A percentile compares a stretch with the other conserved stretches of the same genome.
These are phyloP conservation scores for Globisporangium iwayamae DNA, from an alignment of 352 stramenopile genomes.

Conservation along the genomic window DNA sequence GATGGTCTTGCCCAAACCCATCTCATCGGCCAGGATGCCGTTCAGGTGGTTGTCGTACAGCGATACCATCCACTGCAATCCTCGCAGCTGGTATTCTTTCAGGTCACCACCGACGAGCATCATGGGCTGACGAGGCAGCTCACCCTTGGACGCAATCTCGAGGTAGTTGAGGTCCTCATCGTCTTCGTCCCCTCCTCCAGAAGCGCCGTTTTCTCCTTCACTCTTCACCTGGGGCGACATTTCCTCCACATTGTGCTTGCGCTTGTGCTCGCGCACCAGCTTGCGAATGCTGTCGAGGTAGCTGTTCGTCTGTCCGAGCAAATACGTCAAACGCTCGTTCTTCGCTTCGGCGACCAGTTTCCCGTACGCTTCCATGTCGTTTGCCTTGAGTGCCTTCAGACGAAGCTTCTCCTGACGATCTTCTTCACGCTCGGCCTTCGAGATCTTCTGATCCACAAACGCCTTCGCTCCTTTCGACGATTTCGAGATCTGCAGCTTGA, in stretches of 20 bases:
- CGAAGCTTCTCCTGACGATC: conserved; percentile 85
- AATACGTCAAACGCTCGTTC: conserved; percentile 96
- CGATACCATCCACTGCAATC: conserved; percentile 99
- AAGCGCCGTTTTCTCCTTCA: conserved; percentile 13
- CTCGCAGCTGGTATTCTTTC: conserved; percentile 98
- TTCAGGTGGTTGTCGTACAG: conserved; percentile 98
- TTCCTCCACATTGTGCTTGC: conserved; percentile 64
- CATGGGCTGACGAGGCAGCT: conserved; percentile 89
- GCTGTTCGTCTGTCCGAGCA: conserved; percentile 95
- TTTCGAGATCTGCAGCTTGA: conserved; percentile 69
- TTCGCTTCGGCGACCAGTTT: conserved; percentile 97
- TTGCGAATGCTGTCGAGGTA: conserved; percentile 96
- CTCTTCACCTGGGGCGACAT: conserved; percentile 12
- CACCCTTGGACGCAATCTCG: conserved; percentile 78
- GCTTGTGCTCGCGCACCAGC: conserved; percentile 88
- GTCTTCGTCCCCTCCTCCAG: conserved; percentile 28
- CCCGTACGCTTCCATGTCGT: conserved; percentile 98
- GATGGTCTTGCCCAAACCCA: conserved; percentile 90
- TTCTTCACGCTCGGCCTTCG: conserved; percentile 81
- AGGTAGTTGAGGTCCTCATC: conserved; percentile 86
- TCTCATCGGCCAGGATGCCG: conserved; percentile 97
- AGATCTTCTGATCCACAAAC: conserved; percentile 72
- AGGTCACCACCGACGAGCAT: conserved; percentile 96
- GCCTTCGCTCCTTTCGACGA: conserved; percentile 67
- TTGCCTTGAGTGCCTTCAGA: conserved; percentile 89